phyloP scores from a whole-genome alignment of 305 asterid species.

The Fraxinus xanthoxyloides region DNA sequence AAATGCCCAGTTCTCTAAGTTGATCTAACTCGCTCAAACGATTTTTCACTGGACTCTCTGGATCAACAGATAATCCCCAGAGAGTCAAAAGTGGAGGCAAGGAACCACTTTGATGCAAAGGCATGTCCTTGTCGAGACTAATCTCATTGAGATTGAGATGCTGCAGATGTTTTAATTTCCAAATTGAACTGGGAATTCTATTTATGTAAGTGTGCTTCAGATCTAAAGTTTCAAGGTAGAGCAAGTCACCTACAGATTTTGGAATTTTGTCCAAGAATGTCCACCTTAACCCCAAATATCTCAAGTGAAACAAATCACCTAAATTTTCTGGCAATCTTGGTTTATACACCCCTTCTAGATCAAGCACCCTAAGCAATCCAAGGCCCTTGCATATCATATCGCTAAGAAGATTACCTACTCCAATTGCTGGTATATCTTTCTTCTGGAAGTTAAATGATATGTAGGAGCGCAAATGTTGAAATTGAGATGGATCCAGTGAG shows the following conservation, averaged over 20 bases:
- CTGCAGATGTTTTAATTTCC: conserved; percentile 47
- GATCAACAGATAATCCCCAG: conserved; percentile 43
- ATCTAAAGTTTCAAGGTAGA: conserved; percentile 44
- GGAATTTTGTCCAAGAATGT: conserved; percentile 56
- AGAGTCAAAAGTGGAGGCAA: conserved; percentile 43
- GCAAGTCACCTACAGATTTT: conserved; percentile 38
- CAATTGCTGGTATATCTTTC: conserved; percentile 45
- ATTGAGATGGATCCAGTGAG: neutral
- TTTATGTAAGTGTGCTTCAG: conserved; percentile 48
- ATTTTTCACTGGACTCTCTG: conserved; percentile 20
- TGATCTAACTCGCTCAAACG: conserved; percentile 23
- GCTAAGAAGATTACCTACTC: conserved; percentile 32
- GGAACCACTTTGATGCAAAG: conserved; percentile 20
- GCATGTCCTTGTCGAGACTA: conserved; percentile 38
- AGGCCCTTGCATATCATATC: conserved; percentile 33
- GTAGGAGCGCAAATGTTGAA: conserved; percentile 34
- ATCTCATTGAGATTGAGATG: conserved; percentile 43
- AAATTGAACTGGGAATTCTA: conserved; percentile 39
- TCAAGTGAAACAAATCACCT: conserved; percentile 43
- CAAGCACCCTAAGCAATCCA: conserved; percentile 54
- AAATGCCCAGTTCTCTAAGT: conserved; percentile 44
- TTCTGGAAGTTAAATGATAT: conserved; percentile 44
- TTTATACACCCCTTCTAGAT: conserved; percentile 51
- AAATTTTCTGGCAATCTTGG: conserved; percentile 53
- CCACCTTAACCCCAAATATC: conserved; percentile 64